Evolutionary conservation across 2,329 filamentous ascomycete species (phyloP).

Genomic region (Ophiostoma fasciatum): DNA sequence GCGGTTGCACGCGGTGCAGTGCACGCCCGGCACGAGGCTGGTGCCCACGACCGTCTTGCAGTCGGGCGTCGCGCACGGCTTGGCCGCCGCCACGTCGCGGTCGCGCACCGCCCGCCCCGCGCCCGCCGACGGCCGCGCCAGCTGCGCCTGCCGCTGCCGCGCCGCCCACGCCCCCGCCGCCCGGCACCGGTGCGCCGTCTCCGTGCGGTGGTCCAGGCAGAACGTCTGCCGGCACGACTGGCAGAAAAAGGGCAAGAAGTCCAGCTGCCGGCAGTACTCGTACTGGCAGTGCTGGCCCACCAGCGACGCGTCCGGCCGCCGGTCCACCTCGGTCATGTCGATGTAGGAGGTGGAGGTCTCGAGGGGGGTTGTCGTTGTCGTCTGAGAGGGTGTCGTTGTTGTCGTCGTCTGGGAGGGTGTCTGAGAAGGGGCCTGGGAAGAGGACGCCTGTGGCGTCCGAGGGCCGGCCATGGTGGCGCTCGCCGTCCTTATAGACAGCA

Average conservation of each 20-base stretch:
- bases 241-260: slow-evolving; percentile 91
- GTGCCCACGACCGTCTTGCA: slow-evolving; percentile 64
- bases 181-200: slow-evolving; percentile 59
- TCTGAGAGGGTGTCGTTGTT: slow-evolving; percentile 20
- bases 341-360: slow-evolving; percentile 40
- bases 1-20: slow-evolving; percentile 57
- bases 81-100: slow-evolving; percentile 22
- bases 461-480: too few species aligned
- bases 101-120: slow-evolving; percentile 40
- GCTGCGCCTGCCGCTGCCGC: slow-evolving; percentile 37
- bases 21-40: slow-evolving; percentile 49
- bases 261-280: slow-evolving; percentile 82
- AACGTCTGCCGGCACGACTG: slow-evolving; percentile 74
- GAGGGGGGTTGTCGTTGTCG: slow-evolving; percentile 22
- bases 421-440: too few species aligned
- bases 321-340: slow-evolving; percentile 50
- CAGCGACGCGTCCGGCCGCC: slow-evolving; percentile 41
- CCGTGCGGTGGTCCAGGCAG: slow-evolving; percentile 87
- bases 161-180: slow-evolving; percentile 48
- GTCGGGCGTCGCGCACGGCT: slow-evolving; percentile 45
- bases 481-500: too few species aligned
- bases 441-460: too few species aligned
- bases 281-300: slow-evolving; percentile 87
- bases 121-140: slow-evolving; percentile 37
- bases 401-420: too few species aligned